phyloP scores from a whole-genome alignment of 2,329 filamentous ascomycete species.

The Fusarium napiforme region DNA sequence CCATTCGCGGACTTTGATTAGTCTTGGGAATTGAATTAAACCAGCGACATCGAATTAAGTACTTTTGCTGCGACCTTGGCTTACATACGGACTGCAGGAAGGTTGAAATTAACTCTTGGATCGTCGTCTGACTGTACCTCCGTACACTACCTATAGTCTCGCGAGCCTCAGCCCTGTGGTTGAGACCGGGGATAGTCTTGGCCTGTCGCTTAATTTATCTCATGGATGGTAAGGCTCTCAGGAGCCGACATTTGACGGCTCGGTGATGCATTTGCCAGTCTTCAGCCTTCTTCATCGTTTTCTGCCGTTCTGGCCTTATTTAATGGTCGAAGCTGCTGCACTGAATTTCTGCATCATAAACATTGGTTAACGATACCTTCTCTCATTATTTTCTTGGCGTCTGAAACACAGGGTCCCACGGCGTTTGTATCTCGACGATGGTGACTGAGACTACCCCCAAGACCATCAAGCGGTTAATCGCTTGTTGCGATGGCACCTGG shows the following conservation, averaged over 20 bases:
- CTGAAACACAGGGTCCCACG: neutral
- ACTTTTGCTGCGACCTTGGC: neutral
- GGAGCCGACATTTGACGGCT: slow-evolving; percentile 15
- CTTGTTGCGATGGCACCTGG: slow-evolving; percentile 67
- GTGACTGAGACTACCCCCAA: neutral
- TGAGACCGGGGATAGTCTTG: slow-evolving; percentile 35
- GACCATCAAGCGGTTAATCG: slow-evolving; percentile 58
- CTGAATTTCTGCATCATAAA: neutral
- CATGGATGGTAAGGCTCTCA: neutral
- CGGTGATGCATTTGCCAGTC: slow-evolving; percentile 1
- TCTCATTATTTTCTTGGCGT: neutral
- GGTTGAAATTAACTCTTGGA: slow-evolving; percentile 8
- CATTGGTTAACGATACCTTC: neutral
- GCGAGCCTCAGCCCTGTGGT: slow-evolving; percentile 29
- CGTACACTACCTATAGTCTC: slow-evolving; percentile 4
- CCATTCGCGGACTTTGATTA: neutral
- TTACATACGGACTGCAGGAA: neutral
- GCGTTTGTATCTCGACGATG: slow-evolving; percentile 3
- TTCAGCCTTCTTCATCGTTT: neutral
- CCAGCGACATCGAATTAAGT: slow-evolving; percentile 2
- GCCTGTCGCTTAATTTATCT: slow-evolving; percentile 38
- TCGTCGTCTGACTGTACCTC: slow-evolving; percentile 4
- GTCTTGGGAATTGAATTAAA: neutral
- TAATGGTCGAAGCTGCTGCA: neutral
- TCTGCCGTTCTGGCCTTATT: neutral